Percentiles rank a stretch among this genome's conserved stretches.
These are phyloP conservation scores for Alternaria brassicae DNA, from an alignment of 2,329 filamentous ascomycete genomes.

Conservation along the genomic window DNA sequence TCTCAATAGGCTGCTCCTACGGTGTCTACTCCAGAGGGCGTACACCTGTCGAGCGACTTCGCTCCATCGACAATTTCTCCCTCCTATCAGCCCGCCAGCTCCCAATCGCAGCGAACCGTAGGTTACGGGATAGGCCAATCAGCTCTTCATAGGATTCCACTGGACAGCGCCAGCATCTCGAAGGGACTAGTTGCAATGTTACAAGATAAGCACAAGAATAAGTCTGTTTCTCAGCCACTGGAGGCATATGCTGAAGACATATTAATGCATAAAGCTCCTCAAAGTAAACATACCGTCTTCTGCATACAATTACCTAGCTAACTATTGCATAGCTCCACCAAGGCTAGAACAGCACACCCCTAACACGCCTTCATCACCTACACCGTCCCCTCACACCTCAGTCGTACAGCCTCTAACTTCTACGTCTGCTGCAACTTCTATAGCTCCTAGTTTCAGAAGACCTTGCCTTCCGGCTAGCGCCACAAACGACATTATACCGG, in stretches of 20 bases:
- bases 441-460: slow-evolving; percentile 14
- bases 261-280: not conserved
- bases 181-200: not conserved
- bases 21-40: not conserved
- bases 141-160: not conserved
- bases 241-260: not conserved
- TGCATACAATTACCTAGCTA: not conserved
- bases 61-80: not conserved
- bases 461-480: slow-evolving; percentile 11
- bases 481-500: not conserved
- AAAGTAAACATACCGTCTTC: not conserved
- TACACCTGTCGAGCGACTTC: not conserved
- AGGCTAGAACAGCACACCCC: not conserved
- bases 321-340: not conserved
- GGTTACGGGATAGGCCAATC: not conserved
- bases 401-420: not conserved
- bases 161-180: not conserved
- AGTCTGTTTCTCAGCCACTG: not conserved
- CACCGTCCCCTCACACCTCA: not conserved
- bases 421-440: not conserved
- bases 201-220: not conserved
- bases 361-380: not conserved
- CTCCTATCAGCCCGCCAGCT: not conserved
- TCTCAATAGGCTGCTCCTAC: not conserved
- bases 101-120: not conserved